Conservation (phyloP, 1,284 basidiomycete genomes). For the Ganoderma resinaceum region DNA sequence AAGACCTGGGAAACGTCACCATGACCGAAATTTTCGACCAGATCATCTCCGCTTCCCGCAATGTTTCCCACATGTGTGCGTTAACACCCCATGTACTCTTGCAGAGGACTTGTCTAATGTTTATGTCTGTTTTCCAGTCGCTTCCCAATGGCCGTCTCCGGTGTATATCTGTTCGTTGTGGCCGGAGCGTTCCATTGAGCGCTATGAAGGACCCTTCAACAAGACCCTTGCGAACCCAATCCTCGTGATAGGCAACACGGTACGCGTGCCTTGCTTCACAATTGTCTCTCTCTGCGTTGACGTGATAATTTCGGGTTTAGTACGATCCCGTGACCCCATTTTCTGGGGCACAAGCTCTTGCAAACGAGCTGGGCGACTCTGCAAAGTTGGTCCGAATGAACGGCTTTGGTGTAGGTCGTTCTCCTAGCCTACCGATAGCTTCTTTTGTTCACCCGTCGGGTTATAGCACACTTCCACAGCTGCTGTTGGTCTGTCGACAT, state of each 20-base stretch:
- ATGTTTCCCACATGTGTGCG: constrained; percentile 31
- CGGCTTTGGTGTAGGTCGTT: constrained; percentile 30
- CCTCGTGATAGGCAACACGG: constrained; percentile 32
- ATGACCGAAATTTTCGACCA: constrained; percentile 27
- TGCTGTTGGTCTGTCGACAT: not conserved
- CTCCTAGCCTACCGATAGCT: not conserved
- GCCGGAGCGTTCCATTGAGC: constrained; percentile 33
- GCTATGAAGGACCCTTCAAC: constrained; percentile 35
- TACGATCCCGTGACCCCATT: constrained; percentile 33
- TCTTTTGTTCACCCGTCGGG: not conserved
- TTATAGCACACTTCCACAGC: constrained; percentile 6
- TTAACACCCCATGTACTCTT: not conserved
- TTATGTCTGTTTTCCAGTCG: constrained; percentile 6
- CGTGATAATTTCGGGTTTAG: not conserved
- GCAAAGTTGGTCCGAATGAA: constrained; percentile 28
- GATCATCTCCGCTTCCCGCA: constrained; percentile 22
- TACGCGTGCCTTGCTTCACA: not conserved
- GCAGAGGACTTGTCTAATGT: not conserved
- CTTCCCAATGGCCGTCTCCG: constrained; percentile 15
- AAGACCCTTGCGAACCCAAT: constrained; percentile 31
- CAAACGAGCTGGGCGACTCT: constrained; percentile 24
- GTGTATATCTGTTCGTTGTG: constrained; percentile 24
- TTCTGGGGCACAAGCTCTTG: constrained; percentile 20
- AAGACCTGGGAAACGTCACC: constrained; percentile 19
- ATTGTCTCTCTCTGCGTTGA: not conserved